A percentile compares a stretch with the other conserved stretches of the same genome.
Evolutionary conservation across 1,284 basidiomycete genomes (phyloP).

Genomic region (Uromyces viciae-fabae): DNA sequence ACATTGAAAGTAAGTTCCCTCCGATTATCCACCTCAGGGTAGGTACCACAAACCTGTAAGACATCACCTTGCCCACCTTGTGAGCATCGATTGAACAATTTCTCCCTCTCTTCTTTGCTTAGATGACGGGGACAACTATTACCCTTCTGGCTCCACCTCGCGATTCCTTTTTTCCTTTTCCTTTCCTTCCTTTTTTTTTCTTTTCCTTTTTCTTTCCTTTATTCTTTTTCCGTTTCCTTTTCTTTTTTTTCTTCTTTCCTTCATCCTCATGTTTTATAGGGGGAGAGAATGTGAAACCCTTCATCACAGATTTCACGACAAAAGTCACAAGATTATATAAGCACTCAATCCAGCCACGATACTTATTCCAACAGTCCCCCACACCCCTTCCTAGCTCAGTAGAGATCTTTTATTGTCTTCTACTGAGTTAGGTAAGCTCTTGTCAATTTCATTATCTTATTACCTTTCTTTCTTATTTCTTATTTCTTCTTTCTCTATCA

Average conservation of each 20-base stretch:
- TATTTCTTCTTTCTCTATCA: background rate
- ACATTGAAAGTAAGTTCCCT: slow-evolving; percentile 4
- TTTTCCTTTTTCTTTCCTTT: background rate
- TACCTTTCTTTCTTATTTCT: background rate
- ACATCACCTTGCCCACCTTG: background rate
- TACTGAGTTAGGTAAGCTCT: background rate
- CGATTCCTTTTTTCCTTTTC: background rate
- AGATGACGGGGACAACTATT: too few relatives aligned
- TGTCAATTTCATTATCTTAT: background rate
- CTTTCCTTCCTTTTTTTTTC: background rate
- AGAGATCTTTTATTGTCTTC: background rate
- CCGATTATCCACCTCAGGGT: background rate
- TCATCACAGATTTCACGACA: too few relatives aligned
- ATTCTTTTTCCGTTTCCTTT: background rate
- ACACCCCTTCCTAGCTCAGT: too few relatives aligned
- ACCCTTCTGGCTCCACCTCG: too few relatives aligned
- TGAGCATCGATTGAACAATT: background rate
- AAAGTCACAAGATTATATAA: too few relatives aligned
- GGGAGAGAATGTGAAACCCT: too few relatives aligned
- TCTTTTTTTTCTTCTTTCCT: background rate
- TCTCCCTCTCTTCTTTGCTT: too few relatives aligned
- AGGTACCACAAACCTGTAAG: background rate
- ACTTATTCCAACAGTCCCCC: too few relatives aligned
- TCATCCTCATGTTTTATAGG: too few relatives aligned
- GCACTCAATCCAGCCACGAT: too few relatives aligned